Conservation (phyloP, 352 stramenopile species). For the Globisporangium spinosum region DNA sequence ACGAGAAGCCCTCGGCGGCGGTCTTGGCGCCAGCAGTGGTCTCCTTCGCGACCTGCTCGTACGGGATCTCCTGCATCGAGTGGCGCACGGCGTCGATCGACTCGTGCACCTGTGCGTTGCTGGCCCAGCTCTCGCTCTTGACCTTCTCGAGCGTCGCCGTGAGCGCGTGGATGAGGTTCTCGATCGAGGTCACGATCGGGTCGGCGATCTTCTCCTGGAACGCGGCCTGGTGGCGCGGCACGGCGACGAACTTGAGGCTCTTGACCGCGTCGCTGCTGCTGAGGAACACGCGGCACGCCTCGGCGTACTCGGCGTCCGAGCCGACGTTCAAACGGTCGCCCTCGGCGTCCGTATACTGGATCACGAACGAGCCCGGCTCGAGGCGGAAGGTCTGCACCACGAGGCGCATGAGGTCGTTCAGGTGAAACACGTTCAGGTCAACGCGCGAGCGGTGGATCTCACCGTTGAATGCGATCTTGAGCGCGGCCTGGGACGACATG, state of each 20-base stretch:
- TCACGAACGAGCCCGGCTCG: constrained; percentile 41
- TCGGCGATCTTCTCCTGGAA: constrained; percentile 52
- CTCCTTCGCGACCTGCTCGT: constrained; percentile 36
- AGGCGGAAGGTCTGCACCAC: constrained; percentile 59
- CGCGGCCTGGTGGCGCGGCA: constrained; percentile 32
- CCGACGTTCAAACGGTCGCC: constrained; percentile 61
- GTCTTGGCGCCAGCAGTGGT: constrained; percentile 38
- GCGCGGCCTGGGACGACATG: constrained; percentile 38
- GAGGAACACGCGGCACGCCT: constrained; percentile 56
- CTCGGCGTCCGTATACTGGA: constrained; percentile 71
- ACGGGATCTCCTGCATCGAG: constrained; percentile 38
- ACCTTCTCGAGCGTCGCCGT: constrained; percentile 48
- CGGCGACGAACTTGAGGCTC: constrained; percentile 69
- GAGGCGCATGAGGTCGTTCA: constrained; percentile 46
- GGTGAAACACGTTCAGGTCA: constrained; percentile 46
- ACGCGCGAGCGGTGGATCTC: constrained; percentile 77
- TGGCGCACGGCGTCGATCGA: constrained; percentile 33
- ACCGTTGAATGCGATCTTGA: constrained; percentile 77
- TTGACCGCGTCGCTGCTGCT: constrained; percentile 32
- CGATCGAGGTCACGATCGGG: constrained; percentile 54
- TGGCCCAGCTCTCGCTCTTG: constrained; percentile 35
- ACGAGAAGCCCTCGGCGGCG: constrained; percentile 50
- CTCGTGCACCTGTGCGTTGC: constrained; percentile 16
- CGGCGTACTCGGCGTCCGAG: constrained; percentile 58
- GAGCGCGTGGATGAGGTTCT: constrained; percentile 53